Conservation (phyloP, 148 eudicot species). For the Suaeda aralocaspica region DNA sequence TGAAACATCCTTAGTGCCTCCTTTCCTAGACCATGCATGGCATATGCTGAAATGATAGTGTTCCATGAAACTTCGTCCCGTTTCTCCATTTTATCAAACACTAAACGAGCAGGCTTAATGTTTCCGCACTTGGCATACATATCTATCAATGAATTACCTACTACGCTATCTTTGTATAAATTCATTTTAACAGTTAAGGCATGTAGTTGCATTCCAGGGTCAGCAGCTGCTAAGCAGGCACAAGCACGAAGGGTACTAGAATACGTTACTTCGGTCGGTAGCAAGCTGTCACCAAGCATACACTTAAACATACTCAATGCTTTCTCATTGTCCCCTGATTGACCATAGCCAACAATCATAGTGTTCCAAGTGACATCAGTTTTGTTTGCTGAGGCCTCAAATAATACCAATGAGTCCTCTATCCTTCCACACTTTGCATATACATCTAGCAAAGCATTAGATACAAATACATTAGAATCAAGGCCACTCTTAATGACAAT, state of each 20-base stretch:
- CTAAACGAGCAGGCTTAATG: constrained; percentile 64
- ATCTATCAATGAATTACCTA: constrained; percentile 71
- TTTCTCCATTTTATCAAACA: constrained; percentile 56
- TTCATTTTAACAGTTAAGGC: constrained; percentile 59
- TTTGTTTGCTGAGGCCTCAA: constrained; percentile 43
- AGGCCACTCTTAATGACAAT: constrained; percentile 61
- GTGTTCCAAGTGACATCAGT: constrained; percentile 89
- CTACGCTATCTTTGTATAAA: constrained; percentile 48
- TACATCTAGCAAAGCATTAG: constrained; percentile 79
- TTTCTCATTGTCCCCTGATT: constrained; percentile 53
- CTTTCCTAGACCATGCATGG: constrained; percentile 75
- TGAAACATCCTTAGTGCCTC: constrained; percentile 62
- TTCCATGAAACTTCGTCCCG: constrained; percentile 83
- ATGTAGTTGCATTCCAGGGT: constrained; percentile 73
- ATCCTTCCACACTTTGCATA: constrained; percentile 82
- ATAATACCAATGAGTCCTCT: constrained; percentile 49
- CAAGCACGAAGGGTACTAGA: constrained; percentile 76
- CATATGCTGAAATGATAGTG: constrained; percentile 68
- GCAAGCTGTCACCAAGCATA: constrained; percentile 54
- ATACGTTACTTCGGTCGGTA: constrained; percentile 71
- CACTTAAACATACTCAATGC: constrained; percentile 54
- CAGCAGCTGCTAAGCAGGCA: constrained; percentile 61
- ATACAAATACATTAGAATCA: constrained; percentile 49
- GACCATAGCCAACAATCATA: constrained; percentile 69
- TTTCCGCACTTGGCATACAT: constrained; percentile 90